Evolutionary conservation across 768 basidiomycete genomes (phyloP).

Genomic region (Lactarius psammicola): DNA sequence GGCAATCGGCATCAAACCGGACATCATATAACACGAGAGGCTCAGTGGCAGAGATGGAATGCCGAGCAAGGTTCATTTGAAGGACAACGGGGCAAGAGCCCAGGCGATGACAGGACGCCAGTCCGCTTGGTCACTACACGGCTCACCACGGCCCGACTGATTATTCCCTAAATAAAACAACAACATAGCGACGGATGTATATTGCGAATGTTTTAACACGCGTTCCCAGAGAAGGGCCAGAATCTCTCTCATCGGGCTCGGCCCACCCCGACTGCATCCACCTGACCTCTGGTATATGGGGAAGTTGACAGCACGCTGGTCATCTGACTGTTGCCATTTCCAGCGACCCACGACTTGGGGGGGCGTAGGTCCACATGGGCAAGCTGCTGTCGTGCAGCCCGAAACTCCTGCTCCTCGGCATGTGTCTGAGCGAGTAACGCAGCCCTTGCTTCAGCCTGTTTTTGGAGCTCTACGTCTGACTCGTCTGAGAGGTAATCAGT

Average conservation of each 20-base stretch:
- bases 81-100: constrained; percentile 21
- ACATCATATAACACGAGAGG: constrained; percentile 76
- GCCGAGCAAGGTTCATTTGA: constrained; percentile 83
- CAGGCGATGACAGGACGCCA: constrained; percentile 6
- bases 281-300: constrained; percentile 28
- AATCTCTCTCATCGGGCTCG: constrained; percentile 20
- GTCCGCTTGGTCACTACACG: neutral
- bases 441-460: constrained; percentile 80
- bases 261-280: constrained; percentile 28
- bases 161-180: constrained; percentile 10
- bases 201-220: neutral
- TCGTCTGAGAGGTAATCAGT: constrained; percentile 92
- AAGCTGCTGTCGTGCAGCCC: constrained; percentile 74
- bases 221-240: constrained; percentile 1
- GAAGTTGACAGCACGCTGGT: constrained; percentile 19
- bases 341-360: constrained; percentile 70
- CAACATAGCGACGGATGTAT: constrained; percentile 16
- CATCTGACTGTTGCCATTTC: constrained; percentile 18
- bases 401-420: constrained; percentile 79
- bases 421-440: constrained; percentile 76
- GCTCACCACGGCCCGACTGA: constrained; percentile 19
- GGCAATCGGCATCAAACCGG: constrained; percentile 74
- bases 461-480: constrained; percentile 85
- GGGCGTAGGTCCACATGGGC: constrained; percentile 71
- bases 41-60: constrained; percentile 73